Evolutionary conservation across 495 filamentous ascomycete species (phyloP).

Genomic region (Penicillium odoratum): DNA sequence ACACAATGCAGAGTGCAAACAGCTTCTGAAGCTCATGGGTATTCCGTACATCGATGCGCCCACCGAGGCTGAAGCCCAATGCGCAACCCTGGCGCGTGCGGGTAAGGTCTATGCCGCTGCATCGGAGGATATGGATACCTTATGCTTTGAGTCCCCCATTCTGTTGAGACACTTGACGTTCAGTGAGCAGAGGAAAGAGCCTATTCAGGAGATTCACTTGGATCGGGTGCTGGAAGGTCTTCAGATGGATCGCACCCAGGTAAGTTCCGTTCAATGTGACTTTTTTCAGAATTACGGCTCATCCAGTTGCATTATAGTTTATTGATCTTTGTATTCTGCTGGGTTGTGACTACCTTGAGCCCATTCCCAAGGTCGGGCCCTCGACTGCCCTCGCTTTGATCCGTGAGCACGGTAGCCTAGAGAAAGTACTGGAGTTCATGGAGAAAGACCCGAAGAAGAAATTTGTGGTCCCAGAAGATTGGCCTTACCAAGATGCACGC

Average conservation of each 20-base stretch:
- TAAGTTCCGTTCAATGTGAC: conserved; percentile 28
- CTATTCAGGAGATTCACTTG: conserved; percentile 91
- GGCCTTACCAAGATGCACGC: conserved; percentile 90
- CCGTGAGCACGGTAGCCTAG: conserved; percentile 81
- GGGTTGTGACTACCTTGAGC: conserved; percentile 96
- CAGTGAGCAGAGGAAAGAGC: conserved; percentile 94
- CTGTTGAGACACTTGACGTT: conserved; percentile 92
- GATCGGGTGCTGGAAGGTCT: conserved; percentile 81
- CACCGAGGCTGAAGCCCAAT: conserved; percentile 96
- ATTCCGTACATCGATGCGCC: conserved; percentile 93
- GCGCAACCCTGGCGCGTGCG: conserved; percentile 83
- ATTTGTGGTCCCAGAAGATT: conserved; percentile 83
- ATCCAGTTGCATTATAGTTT: conserved; percentile 57
- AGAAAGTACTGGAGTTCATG: conserved; percentile 79
- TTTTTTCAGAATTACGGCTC: background rate
- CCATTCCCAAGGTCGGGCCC: conserved; percentile 90
- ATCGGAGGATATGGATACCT: conserved; percentile 98
- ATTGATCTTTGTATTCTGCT: conserved; percentile 97
- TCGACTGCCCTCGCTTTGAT: conserved; percentile 90
- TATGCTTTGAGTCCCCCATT: conserved; percentile 92
- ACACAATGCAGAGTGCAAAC: conserved; percentile 93
- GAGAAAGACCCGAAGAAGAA: conserved; percentile 73
- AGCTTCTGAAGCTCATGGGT: conserved; percentile 88
- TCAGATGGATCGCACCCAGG: conserved; percentile 81
- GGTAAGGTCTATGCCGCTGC: conserved; percentile 97